Conservation (phyloP, 345 rosid genomes). For the Firmiana major region DNA sequence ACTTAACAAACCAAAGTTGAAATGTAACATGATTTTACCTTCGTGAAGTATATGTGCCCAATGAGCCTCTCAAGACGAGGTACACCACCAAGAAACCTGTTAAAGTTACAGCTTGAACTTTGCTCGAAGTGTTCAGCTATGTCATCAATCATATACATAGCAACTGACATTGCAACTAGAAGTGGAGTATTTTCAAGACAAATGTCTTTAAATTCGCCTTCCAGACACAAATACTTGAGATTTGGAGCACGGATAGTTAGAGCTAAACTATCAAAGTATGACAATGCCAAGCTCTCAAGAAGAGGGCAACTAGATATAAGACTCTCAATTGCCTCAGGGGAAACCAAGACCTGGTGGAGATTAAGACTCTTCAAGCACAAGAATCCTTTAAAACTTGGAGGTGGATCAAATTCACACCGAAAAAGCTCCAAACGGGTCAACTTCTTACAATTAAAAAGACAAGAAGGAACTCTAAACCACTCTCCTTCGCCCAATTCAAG, state of each 20-base stretch:
- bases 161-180: conserved; percentile 60
- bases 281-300: conserved; percentile 70
- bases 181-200: conserved; percentile 71
- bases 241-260: conserved; percentile 66
- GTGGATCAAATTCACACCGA: conserved; percentile 81
- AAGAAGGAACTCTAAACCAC: conserved; percentile 76
- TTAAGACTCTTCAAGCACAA: conserved; percentile 54
- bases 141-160: conserved; percentile 62
- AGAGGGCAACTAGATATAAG: conserved; percentile 74
- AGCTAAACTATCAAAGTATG: conserved; percentile 76
- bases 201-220: conserved; percentile 86
- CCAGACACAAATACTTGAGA: conserved; percentile 74
- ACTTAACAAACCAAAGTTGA: conserved; percentile 1
- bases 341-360: conserved; percentile 73
- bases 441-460: conserved; percentile 59
- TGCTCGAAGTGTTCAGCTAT: conserved; percentile 72
- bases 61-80: conserved; percentile 76
- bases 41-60: conserved; percentile 82
- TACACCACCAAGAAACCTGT: conserved; percentile 74
- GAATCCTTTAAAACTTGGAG: conserved; percentile 67
- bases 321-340: conserved; percentile 72
- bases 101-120: conserved; percentile 69
- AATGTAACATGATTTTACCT: conserved; percentile 40
- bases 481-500: conserved; percentile 84
- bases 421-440: conserved; percentile 65